Evolutionary conservation across 2,329 filamentous ascomycete species (phyloP), one percentile per base, ranked within the genome.

Genomic region (Penicillium fuscoglaucum): DNA sequence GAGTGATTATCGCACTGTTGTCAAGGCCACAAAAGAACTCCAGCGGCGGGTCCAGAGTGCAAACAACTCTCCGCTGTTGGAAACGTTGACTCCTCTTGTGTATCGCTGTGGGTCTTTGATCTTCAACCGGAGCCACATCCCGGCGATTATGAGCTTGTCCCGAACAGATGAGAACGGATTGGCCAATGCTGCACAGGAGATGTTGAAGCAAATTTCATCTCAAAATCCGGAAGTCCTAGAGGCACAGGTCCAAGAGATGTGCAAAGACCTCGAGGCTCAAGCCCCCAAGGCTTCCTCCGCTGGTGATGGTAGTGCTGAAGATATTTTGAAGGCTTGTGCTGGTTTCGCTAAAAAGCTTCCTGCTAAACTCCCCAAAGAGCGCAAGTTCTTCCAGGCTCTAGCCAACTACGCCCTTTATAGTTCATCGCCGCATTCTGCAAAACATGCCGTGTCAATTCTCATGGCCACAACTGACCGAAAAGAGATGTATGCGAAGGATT

Each of bases 71-170:
- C 84, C 61, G 29, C 81, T 95, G 47, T 78, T 96, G 4, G 91
- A 96, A 37, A 96, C 91, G 0, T 74, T 99, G 28, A 84, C 88
- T 6, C 90, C 92, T 6, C 81, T 99, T 17, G 79, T 98, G 5
- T 96, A 96, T 72, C 87, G 91, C 44, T 88, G 88, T 55, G 89
- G 91, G 35, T 87, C 91, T 58, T 83, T 99, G 62, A 84, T 96
- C 64, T 97, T 96, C 79, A 99, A 97, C 78, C 88, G 90, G 70
- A 98, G 93, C 72, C 93, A 99, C 72, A 87, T 99, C 19, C 87
- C 93, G 3, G 87, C 91, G 0, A 93, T 98, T 62, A 90, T 98
- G 80, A 88, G 92, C 58, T 90, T 89, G 68, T 92, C 93, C 12
- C 88, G 91, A 68, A 93, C 87, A 10, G 89, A 97, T 70, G 89